phyloP scores from a whole-genome alignment of 345 rosid genomes.

The Sisymbrium irio region DNA sequence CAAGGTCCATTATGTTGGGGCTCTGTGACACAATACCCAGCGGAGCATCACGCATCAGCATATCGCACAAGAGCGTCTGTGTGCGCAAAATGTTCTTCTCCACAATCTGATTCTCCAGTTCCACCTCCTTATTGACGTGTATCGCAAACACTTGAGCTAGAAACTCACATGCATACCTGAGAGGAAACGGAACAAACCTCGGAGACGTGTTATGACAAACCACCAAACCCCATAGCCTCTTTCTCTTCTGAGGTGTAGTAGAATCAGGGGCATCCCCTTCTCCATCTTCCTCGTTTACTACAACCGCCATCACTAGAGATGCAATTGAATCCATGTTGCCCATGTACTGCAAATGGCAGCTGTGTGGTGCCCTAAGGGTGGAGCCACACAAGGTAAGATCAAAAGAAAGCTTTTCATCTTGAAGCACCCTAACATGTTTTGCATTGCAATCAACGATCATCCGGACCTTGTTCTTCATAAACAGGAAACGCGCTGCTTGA shows the following conservation, averaged over 20 bases:
- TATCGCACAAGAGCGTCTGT: constrained; percentile 86
- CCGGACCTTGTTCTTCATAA: constrained; percentile 94
- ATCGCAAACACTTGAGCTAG: constrained; percentile 90
- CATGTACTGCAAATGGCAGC: constrained; percentile 93
- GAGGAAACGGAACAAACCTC: constrained; percentile 91
- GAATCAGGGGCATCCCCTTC: constrained; percentile 45
- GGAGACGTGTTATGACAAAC: constrained; percentile 88
- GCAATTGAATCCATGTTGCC: constrained; percentile 92
- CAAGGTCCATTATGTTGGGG: constrained; percentile 89
- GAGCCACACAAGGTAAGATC: constrained; percentile 92
- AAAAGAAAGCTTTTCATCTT: constrained; percentile 77
- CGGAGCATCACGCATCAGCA: constrained; percentile 92
- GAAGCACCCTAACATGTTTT: constrained; percentile 82
- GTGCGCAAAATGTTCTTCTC: constrained; percentile 92
- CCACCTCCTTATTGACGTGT: constrained; percentile 86
- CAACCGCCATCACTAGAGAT: constrained; percentile 95
- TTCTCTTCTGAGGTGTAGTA: constrained; percentile 60
- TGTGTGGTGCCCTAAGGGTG: constrained; percentile 89
- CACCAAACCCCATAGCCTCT: constrained; percentile 92
- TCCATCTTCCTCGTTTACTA: constrained; percentile 77
- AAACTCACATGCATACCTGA: constrained; percentile 93
- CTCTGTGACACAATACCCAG: constrained; percentile 79
- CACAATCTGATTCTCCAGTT: constrained; percentile 70
- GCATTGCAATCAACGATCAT: constrained; percentile 94
- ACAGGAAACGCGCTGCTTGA: constrained; percentile 88